These are phyloP conservation scores for Theobroma grandiflorum DNA, from an alignment of 441 rosid species.

Conservation along the genomic window DNA sequence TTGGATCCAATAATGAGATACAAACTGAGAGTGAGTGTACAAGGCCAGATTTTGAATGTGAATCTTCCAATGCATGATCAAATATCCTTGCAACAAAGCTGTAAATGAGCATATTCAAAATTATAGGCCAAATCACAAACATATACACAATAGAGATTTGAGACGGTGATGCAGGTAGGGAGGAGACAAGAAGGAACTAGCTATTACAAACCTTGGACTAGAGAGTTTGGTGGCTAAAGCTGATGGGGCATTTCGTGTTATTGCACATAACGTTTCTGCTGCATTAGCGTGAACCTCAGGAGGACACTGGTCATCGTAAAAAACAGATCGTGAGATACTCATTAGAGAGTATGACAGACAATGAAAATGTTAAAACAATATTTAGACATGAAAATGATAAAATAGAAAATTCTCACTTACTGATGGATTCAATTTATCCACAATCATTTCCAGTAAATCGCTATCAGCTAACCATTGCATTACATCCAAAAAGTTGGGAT, in stretches of 20 bases:
- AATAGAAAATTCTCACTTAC: constrained; percentile 55
- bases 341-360: not conserved
- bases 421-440: constrained; percentile 84
- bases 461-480: constrained; percentile 98
- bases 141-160: not conserved
- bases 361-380: not conserved
- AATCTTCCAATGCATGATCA: constrained; percentile 90
- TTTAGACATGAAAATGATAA: not conserved
- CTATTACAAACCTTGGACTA: constrained; percentile 69
- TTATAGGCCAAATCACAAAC: not conserved
- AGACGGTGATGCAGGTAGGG: not conserved
- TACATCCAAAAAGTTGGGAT: constrained; percentile 94
- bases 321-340: constrained; percentile 37
- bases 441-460: constrained; percentile 91
- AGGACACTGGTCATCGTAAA: constrained; percentile 59
- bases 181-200: constrained; percentile 24
- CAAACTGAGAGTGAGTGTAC: constrained; percentile 95
- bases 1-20: constrained; percentile 94
- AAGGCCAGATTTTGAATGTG: constrained; percentile 90
- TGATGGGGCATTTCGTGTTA: constrained; percentile 87
- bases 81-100: constrained; percentile 93
- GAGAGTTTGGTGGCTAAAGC: constrained; percentile 93
- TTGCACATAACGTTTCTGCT: constrained; percentile 94
- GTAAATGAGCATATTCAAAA: constrained; percentile 37
- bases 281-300: constrained; percentile 97